These are phyloP conservation scores for Lenwebbia sp. DNA, from an alignment of 345 rosid species.

Conservation along the genomic window DNA sequence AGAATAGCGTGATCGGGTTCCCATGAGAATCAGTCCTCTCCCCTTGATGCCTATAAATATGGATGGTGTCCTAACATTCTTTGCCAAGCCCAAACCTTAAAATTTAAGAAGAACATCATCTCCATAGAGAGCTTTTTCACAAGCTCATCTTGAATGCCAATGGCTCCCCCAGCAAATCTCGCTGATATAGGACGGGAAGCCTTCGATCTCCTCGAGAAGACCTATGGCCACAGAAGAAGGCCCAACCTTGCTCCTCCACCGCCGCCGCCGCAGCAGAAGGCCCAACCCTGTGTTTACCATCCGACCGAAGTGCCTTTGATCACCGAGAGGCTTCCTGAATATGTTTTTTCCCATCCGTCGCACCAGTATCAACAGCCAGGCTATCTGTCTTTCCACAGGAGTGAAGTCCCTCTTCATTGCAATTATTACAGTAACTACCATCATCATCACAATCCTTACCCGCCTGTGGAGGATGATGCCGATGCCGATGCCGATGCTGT, in stretches of 20 bases:
- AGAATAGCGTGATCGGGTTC: neutral
- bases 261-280: neutral
- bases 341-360: neutral
- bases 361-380: neutral
- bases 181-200: neutral
- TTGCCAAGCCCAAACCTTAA: neutral
- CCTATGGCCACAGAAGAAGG: neutral
- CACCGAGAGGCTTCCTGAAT: neutral
- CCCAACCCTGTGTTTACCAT: neutral
- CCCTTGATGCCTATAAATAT: neutral
- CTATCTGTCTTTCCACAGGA: neutral
- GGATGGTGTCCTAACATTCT: neutral
- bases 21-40: neutral
- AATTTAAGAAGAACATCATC: neutral
- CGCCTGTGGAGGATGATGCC: neutral
- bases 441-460: neutral
- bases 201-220: neutral
- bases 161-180: neutral
- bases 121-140: neutral
- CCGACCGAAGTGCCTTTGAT: neutral
- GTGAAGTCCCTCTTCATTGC: neutral
- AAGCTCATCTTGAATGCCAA: neutral
- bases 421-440: neutral
- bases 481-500: neutral
- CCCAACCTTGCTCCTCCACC: neutral